Percentiles rank a stretch among this genome's conserved stretches.
Conservation (phyloP, 257 asterid genomes). For the Ballota nigra region DNA sequence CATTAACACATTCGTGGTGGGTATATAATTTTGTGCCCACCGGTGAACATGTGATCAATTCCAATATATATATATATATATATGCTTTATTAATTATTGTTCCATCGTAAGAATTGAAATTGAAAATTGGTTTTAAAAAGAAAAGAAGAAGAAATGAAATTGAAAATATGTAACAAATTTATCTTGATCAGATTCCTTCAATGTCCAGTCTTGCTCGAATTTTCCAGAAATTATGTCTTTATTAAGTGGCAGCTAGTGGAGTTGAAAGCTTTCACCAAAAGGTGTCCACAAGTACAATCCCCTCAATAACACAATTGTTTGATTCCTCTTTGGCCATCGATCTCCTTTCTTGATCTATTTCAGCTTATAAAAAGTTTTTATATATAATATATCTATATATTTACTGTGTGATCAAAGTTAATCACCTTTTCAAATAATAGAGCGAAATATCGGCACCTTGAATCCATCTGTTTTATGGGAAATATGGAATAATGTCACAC, state of each 20-base stretch:
- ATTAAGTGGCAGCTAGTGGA: conserved; percentile 14
- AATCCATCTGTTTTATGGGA: background rate
- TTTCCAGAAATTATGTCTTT: conserved; percentile 9
- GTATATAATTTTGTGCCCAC: too few species aligned
- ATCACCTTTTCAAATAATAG: background rate
- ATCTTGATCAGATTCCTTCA: conserved; percentile 52
- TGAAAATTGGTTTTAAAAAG: too few species aligned
- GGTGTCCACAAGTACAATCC: conserved; percentile 33
- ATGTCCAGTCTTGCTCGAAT: conserved; percentile 22
- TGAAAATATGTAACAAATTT: conserved; percentile 25
- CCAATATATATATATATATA: too few species aligned
- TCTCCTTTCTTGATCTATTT: conserved; percentile 20
- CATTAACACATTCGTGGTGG: too few species aligned
- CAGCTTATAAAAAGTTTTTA: background rate
- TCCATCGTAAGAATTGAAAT: background rate
- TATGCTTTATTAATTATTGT: background rate
- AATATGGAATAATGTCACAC: too few species aligned
- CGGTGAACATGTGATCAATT: too few species aligned
- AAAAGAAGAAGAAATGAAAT: too few species aligned
- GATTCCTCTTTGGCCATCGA: conserved; percentile 24
- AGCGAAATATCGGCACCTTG: background rate
- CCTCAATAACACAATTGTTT: conserved; percentile 29
- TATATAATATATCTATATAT: too few species aligned
- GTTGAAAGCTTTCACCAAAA: conserved; percentile 18
- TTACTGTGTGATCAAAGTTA: background rate